Percentiles rank a stretch among this genome's conserved stretches.
Evolutionary conservation across 2,329 filamentous ascomycete species (phyloP).

Genomic region (Colletotrichum salicis): DNA sequence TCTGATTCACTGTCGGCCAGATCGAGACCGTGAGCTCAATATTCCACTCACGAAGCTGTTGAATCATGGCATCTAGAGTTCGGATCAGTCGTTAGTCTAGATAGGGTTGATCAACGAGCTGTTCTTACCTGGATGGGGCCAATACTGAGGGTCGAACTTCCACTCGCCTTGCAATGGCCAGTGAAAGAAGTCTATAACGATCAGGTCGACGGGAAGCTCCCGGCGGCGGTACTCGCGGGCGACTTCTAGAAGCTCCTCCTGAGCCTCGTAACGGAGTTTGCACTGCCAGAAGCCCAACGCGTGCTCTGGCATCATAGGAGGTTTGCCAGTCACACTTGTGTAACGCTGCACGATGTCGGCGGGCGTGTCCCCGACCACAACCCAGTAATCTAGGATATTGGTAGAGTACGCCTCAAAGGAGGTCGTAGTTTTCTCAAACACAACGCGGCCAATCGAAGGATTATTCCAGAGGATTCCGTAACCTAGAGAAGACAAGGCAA

Average conservation of each 20-base stretch:
- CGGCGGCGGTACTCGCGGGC: constrained; percentile 66
- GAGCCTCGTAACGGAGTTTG: constrained; percentile 70
- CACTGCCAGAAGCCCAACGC: constrained; percentile 72
- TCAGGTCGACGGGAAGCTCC: constrained; percentile 66
- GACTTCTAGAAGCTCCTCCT: constrained; percentile 67
- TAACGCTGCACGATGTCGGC: constrained; percentile 64
- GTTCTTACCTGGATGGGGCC: constrained; percentile 64
- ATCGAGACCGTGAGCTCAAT: constrained; percentile 77
- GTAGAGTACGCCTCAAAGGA: constrained; percentile 68
- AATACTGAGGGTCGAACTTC: constrained; percentile 72
- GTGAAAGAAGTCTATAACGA: constrained; percentile 73
- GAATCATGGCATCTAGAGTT: constrained; percentile 66
- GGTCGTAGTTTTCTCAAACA: constrained; percentile 68
- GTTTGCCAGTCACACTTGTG: constrained; percentile 62
- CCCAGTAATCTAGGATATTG: constrained; percentile 67
- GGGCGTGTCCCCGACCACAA: constrained; percentile 64
- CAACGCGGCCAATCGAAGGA: constrained; percentile 65
- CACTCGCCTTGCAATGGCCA: constrained; percentile 75
- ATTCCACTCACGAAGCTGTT: constrained; percentile 65
- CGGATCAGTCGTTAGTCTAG: too few species aligned
- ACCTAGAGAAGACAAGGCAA: constrained; percentile 64
- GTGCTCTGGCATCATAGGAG: constrained; percentile 72
- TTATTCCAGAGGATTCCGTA: constrained; percentile 74
- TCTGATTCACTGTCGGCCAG: constrained; percentile 66
- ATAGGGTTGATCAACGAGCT: too few species aligned